Evolutionary conservation across 1,139 yeast genomes (phyloP), one percentile per base, ranked within the genome.

Genomic region (Pneumocystis wakefieldiae): DNA sequence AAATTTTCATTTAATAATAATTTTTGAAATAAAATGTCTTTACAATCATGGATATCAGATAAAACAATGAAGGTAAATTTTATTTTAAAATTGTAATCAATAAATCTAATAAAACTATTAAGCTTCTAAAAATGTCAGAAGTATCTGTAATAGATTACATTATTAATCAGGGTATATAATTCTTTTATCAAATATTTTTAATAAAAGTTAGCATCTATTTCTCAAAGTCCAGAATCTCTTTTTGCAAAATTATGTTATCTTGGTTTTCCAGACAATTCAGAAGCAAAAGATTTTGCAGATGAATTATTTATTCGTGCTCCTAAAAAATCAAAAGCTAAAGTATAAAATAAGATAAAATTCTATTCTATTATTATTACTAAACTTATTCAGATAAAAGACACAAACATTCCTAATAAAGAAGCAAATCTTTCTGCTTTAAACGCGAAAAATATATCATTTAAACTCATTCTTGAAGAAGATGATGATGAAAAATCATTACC

Each of bases 211-310:
- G 63, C 73, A 4, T 69, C 74, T 28, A 69, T 68, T 39, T 66
- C 70, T 2, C 64, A 66, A 2, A 60, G 58, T 2, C 66, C 70
- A 8, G 55, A 53, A 4, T 59, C 28, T 37, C 66, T 74, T 61
- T 66, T 64, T 15, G 36, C 53, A 17, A 69, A 70, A n/a, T 64
- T 74, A 61, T 68, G 63, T 8, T 68, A 67, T 35, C 71, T 71
- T 59, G 76, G 76, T 3, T 62, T 74, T 15, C 72, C 71, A n/a
- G 65, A 68, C 14, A 66, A 66, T 5, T 57, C 63, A 14, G 67
- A 65, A 19, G 67, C 69, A 14, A 63, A 63, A 55, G 59, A 57
- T 8, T 73, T 74, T 65, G 70, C 71, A 8, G 67, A 65, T 8
- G 70, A 68, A 15, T 65, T 73, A 35, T 74, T 61, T 63, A 65